Conservation (phyloP, 1,139 yeast genomes). For the Lodderomyces parapsilosis region DNA sequence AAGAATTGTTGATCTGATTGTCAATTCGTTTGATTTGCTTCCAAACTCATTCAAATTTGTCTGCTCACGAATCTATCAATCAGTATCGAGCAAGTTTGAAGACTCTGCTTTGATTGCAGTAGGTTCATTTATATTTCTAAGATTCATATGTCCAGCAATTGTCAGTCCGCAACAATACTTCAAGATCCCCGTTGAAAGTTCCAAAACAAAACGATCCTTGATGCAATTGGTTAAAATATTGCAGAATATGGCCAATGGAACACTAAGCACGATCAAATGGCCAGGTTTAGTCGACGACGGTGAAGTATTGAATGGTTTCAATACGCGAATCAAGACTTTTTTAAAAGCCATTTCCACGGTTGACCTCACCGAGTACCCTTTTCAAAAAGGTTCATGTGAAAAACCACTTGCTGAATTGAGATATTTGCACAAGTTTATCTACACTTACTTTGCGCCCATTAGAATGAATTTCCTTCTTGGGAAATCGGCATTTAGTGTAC, state of each 20-base stretch:
- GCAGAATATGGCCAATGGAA: slow-evolving; percentile 86
- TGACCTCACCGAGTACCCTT: slow-evolving; percentile 26
- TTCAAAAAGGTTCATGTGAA: slow-evolving; percentile 18
- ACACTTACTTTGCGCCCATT: slow-evolving; percentile 57
- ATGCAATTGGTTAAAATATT: slow-evolving; percentile 82
- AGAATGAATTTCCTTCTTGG: slow-evolving; percentile 38
- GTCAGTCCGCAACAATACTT: slow-evolving; percentile 78
- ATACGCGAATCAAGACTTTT: slow-evolving; percentile 46
- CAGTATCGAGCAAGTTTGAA: slow-evolving; percentile 67
- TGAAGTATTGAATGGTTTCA: slow-evolving; percentile 45
- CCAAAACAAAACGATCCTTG: slow-evolving; percentile 64
- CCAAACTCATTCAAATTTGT: slow-evolving; percentile 77
- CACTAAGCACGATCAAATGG: slow-evolving; percentile 59
- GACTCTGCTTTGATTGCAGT: slow-evolving; percentile 71
- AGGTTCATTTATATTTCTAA: slow-evolving; percentile 82
- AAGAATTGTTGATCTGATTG: slow-evolving; percentile 61
- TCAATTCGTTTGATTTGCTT: slow-evolving; percentile 51
- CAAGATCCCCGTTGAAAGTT: slow-evolving; percentile 45
- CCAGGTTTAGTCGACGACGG: slow-evolving; percentile 46
- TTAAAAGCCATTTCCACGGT: slow-evolving; percentile 29
- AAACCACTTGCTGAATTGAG: slow-evolving; percentile 48
- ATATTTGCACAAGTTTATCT: slow-evolving; percentile 66
- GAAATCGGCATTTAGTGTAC: slow-evolving; percentile 21
- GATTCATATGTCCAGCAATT: slow-evolving; percentile 89
- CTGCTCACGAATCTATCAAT: slow-evolving; percentile 65